These are phyloP conservation scores for Podaxis sp. DNA, from an alignment of 768 basidiomycete genomes.

Conservation along the genomic window DNA sequence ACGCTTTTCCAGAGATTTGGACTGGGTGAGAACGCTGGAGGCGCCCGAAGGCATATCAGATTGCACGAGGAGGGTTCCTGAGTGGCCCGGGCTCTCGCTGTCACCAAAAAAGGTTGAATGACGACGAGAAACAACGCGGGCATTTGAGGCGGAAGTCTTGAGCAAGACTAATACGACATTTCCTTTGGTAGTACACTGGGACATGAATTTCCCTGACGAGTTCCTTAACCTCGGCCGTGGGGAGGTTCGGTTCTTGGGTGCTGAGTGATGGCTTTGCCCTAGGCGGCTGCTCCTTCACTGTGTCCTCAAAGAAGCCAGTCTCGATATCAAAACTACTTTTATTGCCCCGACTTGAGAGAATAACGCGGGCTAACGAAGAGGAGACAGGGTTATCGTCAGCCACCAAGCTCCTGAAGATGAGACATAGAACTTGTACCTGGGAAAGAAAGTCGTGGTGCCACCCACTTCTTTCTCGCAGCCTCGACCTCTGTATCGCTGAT, in stretches of 20 bases:
- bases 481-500: neutral
- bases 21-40: neutral
- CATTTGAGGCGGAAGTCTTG: neutral
- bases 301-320: neutral
- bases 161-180: neutral
- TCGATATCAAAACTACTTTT: neutral
- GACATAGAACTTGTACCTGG: neutral
- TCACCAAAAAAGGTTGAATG: neutral
- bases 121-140: neutral
- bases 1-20: neutral
- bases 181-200: neutral
- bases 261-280: neutral
- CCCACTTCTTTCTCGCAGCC: neutral
- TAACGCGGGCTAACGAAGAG: neutral
- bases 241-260: neutral
- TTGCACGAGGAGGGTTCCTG: neutral
- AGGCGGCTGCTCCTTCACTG: neutral
- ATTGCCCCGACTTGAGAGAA: neutral
- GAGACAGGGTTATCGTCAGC: neutral
- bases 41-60: neutral
- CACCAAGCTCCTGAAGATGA: neutral
- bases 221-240: neutral
- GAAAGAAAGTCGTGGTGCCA: neutral
- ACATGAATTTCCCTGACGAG: neutral
- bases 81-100: neutral